Base-by-base conservation (phyloP, 352 stramenopile genomes). In the Pelagophyceae sp. region DNA sequence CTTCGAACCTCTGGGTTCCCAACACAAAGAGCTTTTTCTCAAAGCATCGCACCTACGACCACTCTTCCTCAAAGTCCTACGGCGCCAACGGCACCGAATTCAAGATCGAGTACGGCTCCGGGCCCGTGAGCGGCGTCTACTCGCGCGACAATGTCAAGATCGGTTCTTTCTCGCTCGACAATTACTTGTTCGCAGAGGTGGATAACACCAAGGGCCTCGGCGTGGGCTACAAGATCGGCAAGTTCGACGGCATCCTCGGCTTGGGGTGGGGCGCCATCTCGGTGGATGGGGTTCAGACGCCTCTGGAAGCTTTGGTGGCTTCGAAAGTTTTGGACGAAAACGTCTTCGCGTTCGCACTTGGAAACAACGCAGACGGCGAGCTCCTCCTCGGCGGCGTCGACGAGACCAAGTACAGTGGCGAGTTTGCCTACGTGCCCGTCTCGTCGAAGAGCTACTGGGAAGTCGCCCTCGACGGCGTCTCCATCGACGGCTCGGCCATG, bases 181-280 rank as follows among this genome's bases (percentile, higher is more conserved):
- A 91, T 78, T 92, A 98, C 82, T 89, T 91, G 72, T 98, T 98
- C 80, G 95, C 93, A 25, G 93, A 98, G 81, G 89, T 98, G 29
- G 93, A 95, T 72, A 93, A 98, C 82, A 96, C 94, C 17, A 95
- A 93, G 76, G 95, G 95, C 20, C 85, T 99, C 17, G 95, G 94
- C 17, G 83, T 95, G 3, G 93, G 90, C 15, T 98, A 97, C 82
- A 92, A 90, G 35, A 76, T 97, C 25, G 94, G 93, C 77, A 97
- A 98, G 67, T 98, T 98, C 83, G 96, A 99, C 84, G 96, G 96
- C 37, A 98, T 99, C 79, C 91, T 98, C 72, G 96, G 96, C 61
- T 82, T 98, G 25, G 96, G 90, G 37, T 99, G 98, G 78, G 91
- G 96, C 77, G 85, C 87, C 6, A 95, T 98, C 80, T 93, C 87